Evolutionary conservation across 208 protist species (phyloP), one percentile per base, ranked within the genome.

Genomic region (Wallacemonas sp.): DNA sequence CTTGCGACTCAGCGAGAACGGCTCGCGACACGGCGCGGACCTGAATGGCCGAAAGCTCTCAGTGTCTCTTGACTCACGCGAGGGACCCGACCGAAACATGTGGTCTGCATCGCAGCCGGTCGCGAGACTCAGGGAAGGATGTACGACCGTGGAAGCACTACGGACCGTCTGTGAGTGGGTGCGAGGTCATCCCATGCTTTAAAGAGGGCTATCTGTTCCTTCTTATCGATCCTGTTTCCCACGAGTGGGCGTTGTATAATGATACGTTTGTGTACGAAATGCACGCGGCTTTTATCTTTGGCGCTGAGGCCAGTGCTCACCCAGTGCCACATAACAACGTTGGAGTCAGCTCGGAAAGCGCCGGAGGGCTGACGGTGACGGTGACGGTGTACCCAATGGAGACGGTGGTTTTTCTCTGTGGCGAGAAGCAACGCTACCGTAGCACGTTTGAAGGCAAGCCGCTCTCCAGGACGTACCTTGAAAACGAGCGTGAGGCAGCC

Each of bases 231-330:
- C 30, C 50, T 10, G 50, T 41, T 17, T 68, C 72, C 27, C 59
- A 55, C 10, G 68, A 69, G 27, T 91, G 84, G 84, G 71, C 72
- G 9, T 63, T 91, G 15, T 91, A 91, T 61, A 91, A 87, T 66
- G 81, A 91, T 61, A 87, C 81, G 15, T 81, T 63, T 54, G 63
- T 61, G 38, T 87, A 78, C 48, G 77, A 91, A 53, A 83, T 91
- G 74, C 72, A 84, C 54, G 71, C 76, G 52, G 70, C 61, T 1
- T 80, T 87, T 41, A 71, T 44, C 12, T 87, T 87, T 68, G 67
- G 61, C 39, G 21, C 48, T 38, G 45, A 32, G 33, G 15, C 19
- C 38, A 5, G 34, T 21, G 34, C 55, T 27, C 38, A 71, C 6
- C 45, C 37, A 26, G 6, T 38, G 58, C 46, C 44, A 3, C 22